phyloP scores from a whole-genome alignment of 306 rosid genomes.

The Styphnolobium japonicum region DNA sequence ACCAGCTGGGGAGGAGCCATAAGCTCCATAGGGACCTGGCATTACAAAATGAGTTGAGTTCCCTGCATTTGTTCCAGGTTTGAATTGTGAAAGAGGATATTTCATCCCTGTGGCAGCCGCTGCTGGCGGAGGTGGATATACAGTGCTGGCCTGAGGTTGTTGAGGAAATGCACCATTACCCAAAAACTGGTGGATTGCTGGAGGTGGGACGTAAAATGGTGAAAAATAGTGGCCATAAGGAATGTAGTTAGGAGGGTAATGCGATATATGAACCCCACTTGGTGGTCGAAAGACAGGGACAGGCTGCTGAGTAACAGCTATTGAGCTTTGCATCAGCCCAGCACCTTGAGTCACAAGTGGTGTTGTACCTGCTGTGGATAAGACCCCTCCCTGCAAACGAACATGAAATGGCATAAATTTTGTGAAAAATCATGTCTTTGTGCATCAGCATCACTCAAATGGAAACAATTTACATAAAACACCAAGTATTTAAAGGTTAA shows the following conservation, averaged over 20 bases:
- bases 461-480: background rate
- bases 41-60: conserved; percentile 75
- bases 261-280: conserved; percentile 78
- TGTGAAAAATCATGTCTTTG: background rate
- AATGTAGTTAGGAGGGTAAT: conserved; percentile 83
- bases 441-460: background rate
- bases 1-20: conserved; percentile 68
- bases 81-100: conserved; percentile 86
- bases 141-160: conserved; percentile 81
- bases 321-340: conserved; percentile 87
- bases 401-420: conserved; percentile 20
- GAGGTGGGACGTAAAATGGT: conserved; percentile 83
- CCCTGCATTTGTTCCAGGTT: conserved; percentile 70
- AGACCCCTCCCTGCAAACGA: conserved; percentile 71
- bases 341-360: conserved; percentile 83
- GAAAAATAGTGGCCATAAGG: conserved; percentile 81
- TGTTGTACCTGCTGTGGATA: conserved; percentile 71
- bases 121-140: conserved; percentile 74
- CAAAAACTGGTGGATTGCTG: conserved; percentile 84
- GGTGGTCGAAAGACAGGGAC: conserved; percentile 85
- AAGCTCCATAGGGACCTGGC: conserved; percentile 75
- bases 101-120: conserved; percentile 73
- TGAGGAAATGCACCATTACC: conserved; percentile 88
- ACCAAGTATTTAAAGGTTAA: background rate
- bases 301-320: conserved; percentile 85